These are phyloP conservation scores for Mrakia hoshinonis DNA, from an alignment of 768 basidiomycete species.

Conservation along the genomic window DNA sequence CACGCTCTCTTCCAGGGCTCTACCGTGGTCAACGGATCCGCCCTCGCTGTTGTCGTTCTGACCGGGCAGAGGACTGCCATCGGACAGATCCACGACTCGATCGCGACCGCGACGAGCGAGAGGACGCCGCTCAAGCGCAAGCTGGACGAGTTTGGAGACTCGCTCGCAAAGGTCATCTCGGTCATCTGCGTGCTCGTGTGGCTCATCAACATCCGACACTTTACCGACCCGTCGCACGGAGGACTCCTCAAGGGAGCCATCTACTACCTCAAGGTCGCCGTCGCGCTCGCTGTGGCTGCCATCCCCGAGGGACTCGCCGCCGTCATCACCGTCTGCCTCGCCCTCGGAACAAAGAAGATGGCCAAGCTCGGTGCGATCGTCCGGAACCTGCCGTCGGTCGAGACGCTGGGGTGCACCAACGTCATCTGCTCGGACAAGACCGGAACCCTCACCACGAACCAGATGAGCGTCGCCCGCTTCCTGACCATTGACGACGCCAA, in stretches of 20 bases:
- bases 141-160: conserved; percentile 95
- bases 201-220: conserved; percentile 93
- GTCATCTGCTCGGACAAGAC: conserved; percentile 99
- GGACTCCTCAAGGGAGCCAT: conserved; percentile 85
- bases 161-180: conserved; percentile 92
- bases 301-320: conserved; percentile 98
- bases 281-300: conserved; percentile 95
- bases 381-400: conserved; percentile 87
- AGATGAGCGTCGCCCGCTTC: conserved; percentile 91
- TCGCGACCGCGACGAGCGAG: conserved; percentile 72
- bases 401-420: conserved; percentile 94
- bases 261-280: conserved; percentile 99
- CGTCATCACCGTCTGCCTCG: conserved; percentile 93
- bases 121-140: conserved; percentile 97
- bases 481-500: conserved; percentile 54
- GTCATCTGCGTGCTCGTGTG: conserved; percentile 96
- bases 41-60: conserved; percentile 74
- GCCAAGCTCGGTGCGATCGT: conserved; percentile 98
- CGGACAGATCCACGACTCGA: conserved; percentile 94
- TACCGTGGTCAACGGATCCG: conserved; percentile 87
- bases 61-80: conserved; percentile 85
- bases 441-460: conserved; percentile 53
- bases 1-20: conserved; percentile 56
- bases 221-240: conserved; percentile 88
- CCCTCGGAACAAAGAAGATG: conserved; percentile 98